These are phyloP conservation scores for Capniomyces stellatus DNA, from an alignment of 371 early-diverging fungal genomes.

Conservation along the genomic window DNA sequence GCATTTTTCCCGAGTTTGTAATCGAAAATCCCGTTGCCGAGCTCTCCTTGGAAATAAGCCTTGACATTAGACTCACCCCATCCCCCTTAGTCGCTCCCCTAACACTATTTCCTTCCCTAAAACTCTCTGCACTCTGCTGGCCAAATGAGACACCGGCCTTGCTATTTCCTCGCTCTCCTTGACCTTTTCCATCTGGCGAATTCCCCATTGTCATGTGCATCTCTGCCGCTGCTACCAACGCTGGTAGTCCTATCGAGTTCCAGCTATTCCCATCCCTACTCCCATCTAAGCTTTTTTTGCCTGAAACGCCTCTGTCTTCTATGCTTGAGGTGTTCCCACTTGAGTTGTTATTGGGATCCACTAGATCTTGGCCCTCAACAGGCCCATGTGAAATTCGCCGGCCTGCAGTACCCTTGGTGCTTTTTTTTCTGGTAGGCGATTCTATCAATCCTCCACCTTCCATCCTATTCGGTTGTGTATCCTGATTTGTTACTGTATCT, in stretches of 20 bases:
- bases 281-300: not conserved
- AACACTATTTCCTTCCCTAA: too few relatives aligned
- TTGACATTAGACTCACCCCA: too few relatives aligned
- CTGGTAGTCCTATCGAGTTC: not conserved
- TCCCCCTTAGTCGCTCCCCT: too few relatives aligned
- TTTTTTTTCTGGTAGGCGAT: conserved; percentile 42
- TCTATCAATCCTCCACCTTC: conserved; percentile 66
- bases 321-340: conserved; percentile 27
- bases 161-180: too few relatives aligned
- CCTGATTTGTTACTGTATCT: too few relatives aligned
- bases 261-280: not conserved
- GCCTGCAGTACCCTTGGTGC: conserved; percentile 41
- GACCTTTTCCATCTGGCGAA: not conserved
- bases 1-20: too few relatives aligned
- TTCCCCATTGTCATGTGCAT: not conserved
- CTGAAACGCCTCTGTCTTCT: not conserved
- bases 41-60: not conserved
- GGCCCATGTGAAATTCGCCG: conserved; percentile 39
- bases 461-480: too few relatives aligned
- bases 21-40: not conserved
- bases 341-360: conserved; percentile 25
- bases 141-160: too few relatives aligned
- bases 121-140: too few relatives aligned
- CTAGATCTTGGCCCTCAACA: conserved; percentile 30
- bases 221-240: not conserved